Evolutionary conservation across 345 rosid species (phyloP), one percentile per base, ranked within the genome.

Genomic region (Aquilaria sinensis): DNA sequence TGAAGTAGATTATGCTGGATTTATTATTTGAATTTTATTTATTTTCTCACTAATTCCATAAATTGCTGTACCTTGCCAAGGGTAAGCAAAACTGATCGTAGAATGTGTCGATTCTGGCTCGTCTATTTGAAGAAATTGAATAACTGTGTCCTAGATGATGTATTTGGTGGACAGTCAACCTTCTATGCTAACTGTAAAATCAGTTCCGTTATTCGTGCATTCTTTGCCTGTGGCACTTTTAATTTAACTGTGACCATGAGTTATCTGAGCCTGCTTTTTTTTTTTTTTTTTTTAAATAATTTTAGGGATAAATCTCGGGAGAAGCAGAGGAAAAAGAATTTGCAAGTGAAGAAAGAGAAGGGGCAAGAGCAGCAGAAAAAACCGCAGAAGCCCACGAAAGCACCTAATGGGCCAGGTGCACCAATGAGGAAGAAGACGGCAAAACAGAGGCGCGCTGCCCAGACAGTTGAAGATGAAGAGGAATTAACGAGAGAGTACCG

Each of bases 231-330:
- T 49, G 9, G 13, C 15, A 23, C 32, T 53, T 51, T 23, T 53
- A 9, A 53, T 9, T 23, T 30, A 6, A 23, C 57, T 7, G 30
- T 53, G 55, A 57, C 13, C 5, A 32, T 29, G 34, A 61, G 15
- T 43, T 11, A 3, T 29, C 55, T 7, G 16, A 14, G 16, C 29
- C 29, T 13, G 29, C 3, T 6, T 51, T 13, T 13, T 51, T 13
- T 29, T 51, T 9, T 29, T 6, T 51, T 13, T 13, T 51, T 13
- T 29, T 14, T 9, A 8, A 3, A n/a, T 52, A 15, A 69, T 56
- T 23, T 5, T 71, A 86, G 96, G 92, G 96, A 94, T 58, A 94
- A 81, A 75, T 72, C 69, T 66, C 84, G 99, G 49, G 92, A 94
- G 87, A 94, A 82, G 60, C 96, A 90, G 72, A 83, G 99, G 63